These are phyloP conservation scores for Paraphaeosphaeria minitans DNA, from an alignment of 2,329 filamentous ascomycete species.

Conservation along the genomic window DNA sequence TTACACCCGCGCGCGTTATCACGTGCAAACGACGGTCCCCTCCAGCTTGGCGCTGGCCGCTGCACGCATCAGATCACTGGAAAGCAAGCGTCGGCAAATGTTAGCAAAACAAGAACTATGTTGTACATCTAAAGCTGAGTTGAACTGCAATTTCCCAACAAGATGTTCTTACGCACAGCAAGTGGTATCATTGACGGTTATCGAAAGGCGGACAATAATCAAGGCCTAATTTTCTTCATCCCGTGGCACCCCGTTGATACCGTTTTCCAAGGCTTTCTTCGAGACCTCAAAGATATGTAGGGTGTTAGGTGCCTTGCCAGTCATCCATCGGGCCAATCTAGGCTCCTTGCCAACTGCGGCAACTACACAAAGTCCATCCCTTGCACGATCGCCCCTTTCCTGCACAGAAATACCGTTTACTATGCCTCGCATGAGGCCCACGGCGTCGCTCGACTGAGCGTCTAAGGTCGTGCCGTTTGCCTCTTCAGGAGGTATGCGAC, in stretches of 20 bases:
- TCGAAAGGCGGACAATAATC: constrained; percentile 8
- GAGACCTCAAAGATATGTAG: constrained; percentile 88
- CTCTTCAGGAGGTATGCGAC: constrained; percentile 39
- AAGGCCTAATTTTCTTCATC: constrained; percentile 16
- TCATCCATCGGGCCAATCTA: constrained; percentile 81
- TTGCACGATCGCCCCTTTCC: constrained; percentile 78
- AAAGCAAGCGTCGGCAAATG: not conserved
- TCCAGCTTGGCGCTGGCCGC: not conserved
- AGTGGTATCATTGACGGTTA: constrained; percentile 15
- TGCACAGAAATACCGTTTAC: constrained; percentile 89
- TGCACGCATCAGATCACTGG: not conserved
- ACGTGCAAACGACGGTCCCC: not conserved
- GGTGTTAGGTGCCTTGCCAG: constrained; percentile 72
- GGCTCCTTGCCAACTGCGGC: constrained; percentile 88
- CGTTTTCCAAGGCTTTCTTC: constrained; percentile 32
- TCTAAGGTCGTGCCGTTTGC: constrained; percentile 15
- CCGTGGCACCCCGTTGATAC: constrained; percentile 15
- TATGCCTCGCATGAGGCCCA: constrained; percentile 67
- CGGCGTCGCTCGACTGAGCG: constrained; percentile 20
- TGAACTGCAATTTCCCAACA: not conserved
- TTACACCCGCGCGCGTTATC: not conserved
- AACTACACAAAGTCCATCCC: constrained; percentile 77
- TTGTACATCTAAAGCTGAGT: not conserved
- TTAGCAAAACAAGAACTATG: not conserved
- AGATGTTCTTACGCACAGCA: not conserved